These are phyloP conservation scores for Paecilomyces fulvus DNA, from an alignment of 2,329 filamentous ascomycete species.

Conservation along the genomic window DNA sequence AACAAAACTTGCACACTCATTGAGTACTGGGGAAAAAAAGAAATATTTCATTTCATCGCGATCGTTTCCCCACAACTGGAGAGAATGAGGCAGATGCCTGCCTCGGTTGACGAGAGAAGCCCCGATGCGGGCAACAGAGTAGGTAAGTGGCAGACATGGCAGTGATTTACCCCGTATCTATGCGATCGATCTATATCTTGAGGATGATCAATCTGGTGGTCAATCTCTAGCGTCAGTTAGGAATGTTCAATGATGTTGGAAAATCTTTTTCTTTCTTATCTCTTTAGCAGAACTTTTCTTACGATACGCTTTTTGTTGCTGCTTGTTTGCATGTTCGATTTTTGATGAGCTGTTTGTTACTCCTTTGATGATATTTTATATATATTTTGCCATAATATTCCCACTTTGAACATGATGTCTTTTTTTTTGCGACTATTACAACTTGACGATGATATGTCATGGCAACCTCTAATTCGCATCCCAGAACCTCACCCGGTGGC, in stretches of 20 bases:
- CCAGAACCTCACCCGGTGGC: background rate
- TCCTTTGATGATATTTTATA: background rate
- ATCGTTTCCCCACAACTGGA: background rate
- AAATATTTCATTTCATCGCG: too few species aligned
- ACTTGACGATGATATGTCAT: background rate
- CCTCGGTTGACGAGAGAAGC: background rate
- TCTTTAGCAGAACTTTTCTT: background rate
- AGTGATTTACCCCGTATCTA: background rate
- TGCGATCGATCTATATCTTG: background rate
- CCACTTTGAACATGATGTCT: background rate
- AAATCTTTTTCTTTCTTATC: background rate
- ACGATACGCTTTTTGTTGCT: background rate
- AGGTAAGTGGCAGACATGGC: background rate
- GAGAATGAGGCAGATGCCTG: background rate
- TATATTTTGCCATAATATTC: background rate
- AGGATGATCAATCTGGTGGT: background rate
- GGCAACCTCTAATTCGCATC: background rate
- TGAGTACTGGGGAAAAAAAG: too few species aligned
- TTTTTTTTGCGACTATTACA: background rate
- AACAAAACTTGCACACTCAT: background rate
- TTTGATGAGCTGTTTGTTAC: background rate
- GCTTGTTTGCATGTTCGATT: too few species aligned
- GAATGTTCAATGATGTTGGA: background rate
- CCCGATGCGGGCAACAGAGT: background rate
- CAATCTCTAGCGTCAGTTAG: background rate